phyloP scores from a whole-genome alignment of 495 filamentous ascomycete species.

The Xylaria sp. region DNA sequence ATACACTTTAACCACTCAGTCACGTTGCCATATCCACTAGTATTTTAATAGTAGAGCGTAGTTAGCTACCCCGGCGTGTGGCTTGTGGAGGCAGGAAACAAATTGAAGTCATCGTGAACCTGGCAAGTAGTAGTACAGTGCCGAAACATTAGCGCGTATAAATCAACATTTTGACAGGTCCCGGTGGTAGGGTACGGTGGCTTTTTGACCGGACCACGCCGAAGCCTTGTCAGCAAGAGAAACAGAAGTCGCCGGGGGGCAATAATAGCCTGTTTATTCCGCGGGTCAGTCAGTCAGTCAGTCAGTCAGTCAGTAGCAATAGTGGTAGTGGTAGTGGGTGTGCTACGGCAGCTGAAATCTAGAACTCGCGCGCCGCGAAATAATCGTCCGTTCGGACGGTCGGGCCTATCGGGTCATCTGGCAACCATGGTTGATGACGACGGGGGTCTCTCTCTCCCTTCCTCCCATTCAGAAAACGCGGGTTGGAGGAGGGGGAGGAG shows the following conservation, averaged over 20 bases:
- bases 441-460: too few relatives aligned
- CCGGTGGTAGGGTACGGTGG: conserved; percentile 7
- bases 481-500: background rate
- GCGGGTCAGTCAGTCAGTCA: background rate
- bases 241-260: too few relatives aligned
- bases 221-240: conserved; percentile 5
- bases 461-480: background rate
- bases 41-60: background rate
- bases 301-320: background rate
- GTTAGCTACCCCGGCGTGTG: background rate
- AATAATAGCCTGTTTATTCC: background rate
- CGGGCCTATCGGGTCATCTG: conserved; percentile 12
- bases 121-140: background rate
- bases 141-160: background rate
- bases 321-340: background rate
- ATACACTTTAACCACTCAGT: conserved; percentile 14
- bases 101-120: conserved; percentile 6
- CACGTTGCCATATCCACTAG: background rate
- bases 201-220: conserved; percentile 5
- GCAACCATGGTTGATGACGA: background rate
- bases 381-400: background rate
- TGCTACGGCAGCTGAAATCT: background rate
- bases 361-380: background rate
- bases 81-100: background rate
- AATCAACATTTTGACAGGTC: background rate